Percentiles rank a stretch among this genome's conserved stretches.
Evolutionary conservation across 208 protist species (phyloP).

Genomic region (Borovskyia barvae): DNA sequence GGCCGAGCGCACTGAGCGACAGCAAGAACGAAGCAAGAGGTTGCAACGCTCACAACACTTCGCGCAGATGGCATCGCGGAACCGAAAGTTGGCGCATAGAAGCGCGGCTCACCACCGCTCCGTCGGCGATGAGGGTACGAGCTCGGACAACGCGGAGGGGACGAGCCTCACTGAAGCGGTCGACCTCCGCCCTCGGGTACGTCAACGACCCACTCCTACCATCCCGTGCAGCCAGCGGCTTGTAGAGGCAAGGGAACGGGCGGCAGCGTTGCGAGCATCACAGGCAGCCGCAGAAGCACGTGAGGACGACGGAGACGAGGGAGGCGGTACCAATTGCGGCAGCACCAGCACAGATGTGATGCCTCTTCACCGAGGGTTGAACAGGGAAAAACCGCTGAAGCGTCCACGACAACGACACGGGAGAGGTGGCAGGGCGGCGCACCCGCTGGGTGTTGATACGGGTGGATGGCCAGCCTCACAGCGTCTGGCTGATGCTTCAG

Average conservation of each 20-base stretch:
- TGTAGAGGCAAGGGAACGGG: conserved; percentile 38
- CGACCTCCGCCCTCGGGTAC: conserved; percentile 28
- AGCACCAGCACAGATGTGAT: background rate
- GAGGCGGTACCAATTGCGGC: background rate
- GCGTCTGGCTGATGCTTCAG: background rate
- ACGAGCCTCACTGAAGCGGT: background rate
- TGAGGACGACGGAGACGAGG: background rate
- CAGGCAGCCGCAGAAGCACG: conserved; percentile 9
- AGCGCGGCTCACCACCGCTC: background rate
- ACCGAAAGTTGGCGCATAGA: background rate
- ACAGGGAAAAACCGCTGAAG: background rate
- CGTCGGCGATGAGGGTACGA: background rate
- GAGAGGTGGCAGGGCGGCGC: background rate
- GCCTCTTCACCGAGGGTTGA: conserved; percentile 1
- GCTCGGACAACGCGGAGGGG: conserved; percentile 3
- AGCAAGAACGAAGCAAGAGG: conserved; percentile 22
- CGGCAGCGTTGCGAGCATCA: conserved; percentile 26
- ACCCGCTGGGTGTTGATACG: background rate
- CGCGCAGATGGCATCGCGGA: conserved; percentile 6
- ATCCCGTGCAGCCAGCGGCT: conserved; percentile 57
- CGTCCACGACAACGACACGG: background rate
- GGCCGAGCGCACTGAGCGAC: conserved; percentile 43
- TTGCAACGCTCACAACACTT: conserved; percentile 31
- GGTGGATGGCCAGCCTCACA: background rate
- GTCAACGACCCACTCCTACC: conserved; percentile 41